Percentiles rank a stretch among this genome's conserved stretches.
Conservation (phyloP, 768 basidiomycete species). For the Ramaria rubella region DNA sequence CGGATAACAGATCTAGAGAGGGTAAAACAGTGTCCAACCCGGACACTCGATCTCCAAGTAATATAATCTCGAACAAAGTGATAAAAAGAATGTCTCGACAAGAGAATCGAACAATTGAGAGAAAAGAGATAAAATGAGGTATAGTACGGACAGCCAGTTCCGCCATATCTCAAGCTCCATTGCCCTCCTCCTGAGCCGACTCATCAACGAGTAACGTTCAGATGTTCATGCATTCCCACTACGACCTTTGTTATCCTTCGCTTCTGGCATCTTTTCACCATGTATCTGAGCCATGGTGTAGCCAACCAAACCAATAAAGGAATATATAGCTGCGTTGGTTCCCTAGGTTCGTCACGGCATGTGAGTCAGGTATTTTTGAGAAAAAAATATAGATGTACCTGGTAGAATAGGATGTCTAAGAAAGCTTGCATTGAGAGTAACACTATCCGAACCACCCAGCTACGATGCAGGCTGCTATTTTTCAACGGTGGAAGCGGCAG, state of each 20-base stretch:
- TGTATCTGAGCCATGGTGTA: constrained; percentile 60
- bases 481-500: constrained; percentile 57
- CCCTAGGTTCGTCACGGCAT: constrained; percentile 44
- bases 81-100: background rate
- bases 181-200: background rate
- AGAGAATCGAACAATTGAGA: constrained; percentile 13
- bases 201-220: constrained; percentile 25
- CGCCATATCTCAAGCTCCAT: background rate
- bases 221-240: constrained; percentile 45
- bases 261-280: constrained; percentile 64
- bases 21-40: background rate
- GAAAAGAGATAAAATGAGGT: constrained; percentile 14
- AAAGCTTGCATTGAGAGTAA: constrained; percentile 58
- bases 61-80: background rate
- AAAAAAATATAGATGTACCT: constrained; percentile 39
- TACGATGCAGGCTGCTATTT: constrained; percentile 54
- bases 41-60: background rate
- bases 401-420: constrained; percentile 65
- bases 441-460: constrained; percentile 53
- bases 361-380: background rate
- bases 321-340: constrained; percentile 77
- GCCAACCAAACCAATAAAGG: constrained; percentile 59
- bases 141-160: no score
- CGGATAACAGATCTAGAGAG: background rate
- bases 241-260: constrained; percentile 56